These are phyloP conservation scores for Aspergillus tamarii DNA, from an alignment of 2,329 filamentous ascomycete species.

Conservation along the genomic window DNA sequence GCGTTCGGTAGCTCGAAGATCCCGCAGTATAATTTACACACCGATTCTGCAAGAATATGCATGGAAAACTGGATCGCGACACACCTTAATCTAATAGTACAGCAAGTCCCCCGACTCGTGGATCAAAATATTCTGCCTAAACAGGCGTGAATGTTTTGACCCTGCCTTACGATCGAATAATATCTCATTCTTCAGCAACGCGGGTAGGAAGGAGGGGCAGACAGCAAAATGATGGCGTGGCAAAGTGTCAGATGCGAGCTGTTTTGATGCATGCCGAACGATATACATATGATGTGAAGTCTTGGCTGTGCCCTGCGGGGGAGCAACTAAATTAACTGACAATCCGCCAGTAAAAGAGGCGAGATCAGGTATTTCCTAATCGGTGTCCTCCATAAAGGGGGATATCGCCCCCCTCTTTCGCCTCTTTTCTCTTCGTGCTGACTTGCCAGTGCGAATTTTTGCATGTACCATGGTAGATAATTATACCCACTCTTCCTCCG, in stretches of 20 bases:
- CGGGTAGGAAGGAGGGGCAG: not conserved
- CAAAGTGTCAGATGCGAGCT: not conserved
- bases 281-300: not conserved
- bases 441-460: not conserved
- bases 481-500: not conserved
- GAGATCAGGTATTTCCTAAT: not conserved
- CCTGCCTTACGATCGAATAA: not conserved
- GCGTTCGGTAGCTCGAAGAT: not conserved
- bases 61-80: not conserved
- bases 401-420: not conserved
- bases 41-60: conserved; percentile 1
- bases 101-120: not conserved
- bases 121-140: not conserved
- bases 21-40: not conserved
- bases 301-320: not conserved
- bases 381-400: not conserved
- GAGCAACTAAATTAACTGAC: not conserved
- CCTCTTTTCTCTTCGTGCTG: not conserved
- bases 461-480: not conserved
- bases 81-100: not conserved
- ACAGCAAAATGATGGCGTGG: not conserved
- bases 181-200: not conserved
- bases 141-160: not conserved
- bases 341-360: not conserved
- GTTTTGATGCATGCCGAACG: not conserved